phyloP scores from a whole-genome alignment of 495 filamentous ascomycete species.

The Trypethelium eluteriae region DNA sequence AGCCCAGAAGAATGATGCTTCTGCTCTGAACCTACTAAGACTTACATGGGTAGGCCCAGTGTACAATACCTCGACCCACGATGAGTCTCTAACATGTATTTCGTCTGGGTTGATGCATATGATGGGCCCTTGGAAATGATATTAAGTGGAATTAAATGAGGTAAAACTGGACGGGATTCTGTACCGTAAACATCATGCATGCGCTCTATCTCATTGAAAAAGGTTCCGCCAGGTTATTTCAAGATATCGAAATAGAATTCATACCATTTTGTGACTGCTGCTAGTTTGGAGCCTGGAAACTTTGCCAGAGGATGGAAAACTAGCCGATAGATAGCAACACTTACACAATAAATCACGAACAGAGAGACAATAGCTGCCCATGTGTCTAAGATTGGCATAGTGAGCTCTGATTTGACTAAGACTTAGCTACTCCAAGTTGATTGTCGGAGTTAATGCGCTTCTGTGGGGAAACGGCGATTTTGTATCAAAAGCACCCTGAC shows the following conservation, averaged over 20 bases:
- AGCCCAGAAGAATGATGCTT: neutral
- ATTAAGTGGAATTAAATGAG: neutral
- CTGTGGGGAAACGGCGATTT: too few relatives aligned
- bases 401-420: too few relatives aligned
- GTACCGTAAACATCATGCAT: conserved; percentile 13
- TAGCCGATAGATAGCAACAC: conserved; percentile 22
- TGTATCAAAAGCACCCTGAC: too few relatives aligned
- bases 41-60: neutral
- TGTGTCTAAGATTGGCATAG: neutral
- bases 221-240: neutral
- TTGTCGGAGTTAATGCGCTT: too few relatives aligned
- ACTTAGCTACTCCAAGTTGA: too few relatives aligned
- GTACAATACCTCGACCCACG: conserved; percentile 24
- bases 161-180: neutral
- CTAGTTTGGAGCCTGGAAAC: conserved; percentile 19
- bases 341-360: neutral
- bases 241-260: conserved; percentile 21
- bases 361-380: neutral
- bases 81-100: conserved; percentile 23
- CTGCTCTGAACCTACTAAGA: neutral
- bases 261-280: conserved; percentile 16
- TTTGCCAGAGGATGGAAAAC: conserved; percentile 13
- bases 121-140: conserved; percentile 18
- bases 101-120: conserved; percentile 25
- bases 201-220: neutral